Conservation (phyloP, 2,329 filamentous ascomycete species). For the Neonectria punicea region DNA sequence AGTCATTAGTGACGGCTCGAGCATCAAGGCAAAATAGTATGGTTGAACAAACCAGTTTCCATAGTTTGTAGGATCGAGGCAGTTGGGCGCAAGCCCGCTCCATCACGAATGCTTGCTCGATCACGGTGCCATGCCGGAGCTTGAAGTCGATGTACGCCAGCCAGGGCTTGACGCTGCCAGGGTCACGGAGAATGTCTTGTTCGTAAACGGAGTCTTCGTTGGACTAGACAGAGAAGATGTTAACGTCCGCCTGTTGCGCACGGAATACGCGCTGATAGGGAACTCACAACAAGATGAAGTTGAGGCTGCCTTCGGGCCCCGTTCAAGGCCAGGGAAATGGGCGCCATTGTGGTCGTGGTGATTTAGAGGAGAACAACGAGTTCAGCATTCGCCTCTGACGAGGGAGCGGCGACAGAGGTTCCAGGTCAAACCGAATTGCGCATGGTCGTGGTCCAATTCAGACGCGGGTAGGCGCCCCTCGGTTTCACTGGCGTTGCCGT, state of each 20-base stretch:
- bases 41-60: constrained; percentile 79
- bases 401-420: constrained; percentile 24
- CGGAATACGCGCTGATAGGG: constrained; percentile 1
- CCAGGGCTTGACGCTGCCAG: constrained; percentile 91
- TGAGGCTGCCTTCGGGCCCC: constrained; percentile 57
- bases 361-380: background rate
- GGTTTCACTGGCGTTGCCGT: constrained; percentile 10
- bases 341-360: constrained; percentile 33
- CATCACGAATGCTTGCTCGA: constrained; percentile 88
- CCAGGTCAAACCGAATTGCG: constrained; percentile 33
- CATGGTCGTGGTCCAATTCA: constrained; percentile 34
- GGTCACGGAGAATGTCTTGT: constrained; percentile 90
- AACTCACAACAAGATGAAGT: constrained; percentile 60
- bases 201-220: constrained; percentile 96
- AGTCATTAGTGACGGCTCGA: background rate
- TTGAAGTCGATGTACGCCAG: constrained; percentile 94
- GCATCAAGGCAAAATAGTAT: background rate
- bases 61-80: constrained; percentile 96
- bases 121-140: constrained; percentile 81
- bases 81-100: constrained; percentile 91
- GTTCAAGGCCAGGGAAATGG: constrained; percentile 39
- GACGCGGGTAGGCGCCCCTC: constrained; percentile 18
- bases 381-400: constrained; percentile 17
- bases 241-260: constrained; percentile 34
- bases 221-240: constrained; percentile 59